Evolutionary conservation across 495 filamentous ascomycete species (phyloP), one percentile per base, ranked within the genome.

Genomic region (Aspergillus biplanus): DNA sequence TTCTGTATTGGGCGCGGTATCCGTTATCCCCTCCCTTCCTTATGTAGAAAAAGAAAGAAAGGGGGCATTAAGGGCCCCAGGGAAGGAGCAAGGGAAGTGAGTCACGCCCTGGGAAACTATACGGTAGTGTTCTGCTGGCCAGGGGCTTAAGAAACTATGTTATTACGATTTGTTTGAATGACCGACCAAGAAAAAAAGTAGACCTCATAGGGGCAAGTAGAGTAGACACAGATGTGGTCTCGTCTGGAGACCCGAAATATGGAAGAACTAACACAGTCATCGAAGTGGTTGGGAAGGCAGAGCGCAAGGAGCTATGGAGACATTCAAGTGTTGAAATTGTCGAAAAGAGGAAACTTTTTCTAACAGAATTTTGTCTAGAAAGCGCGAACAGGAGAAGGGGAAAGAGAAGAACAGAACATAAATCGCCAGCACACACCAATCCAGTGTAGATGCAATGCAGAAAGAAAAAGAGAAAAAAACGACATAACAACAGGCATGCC

Each of bases 341-440:
- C 8, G 52, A 48, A 57, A 58, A 61, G 12, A 52, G 53, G 47
- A 50, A 65, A 68, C 52, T 59, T 69, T 69, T 69, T 67, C 67
- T 67, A 67, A 59, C 67, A 55, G 63, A 63, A 65, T 67, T 67
- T 69, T 67, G 67, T 69, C 67, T 69, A 68, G 57, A 47, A n/a
- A 31, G 18, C 35, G 52, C n/a, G 18, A 33, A n/a, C 15, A 57
- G 18, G 47, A 31, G 21, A 18, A 31, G 16, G 47, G 15, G 27
- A 39, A 61, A 58, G 58, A 65, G 33, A 54, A 52, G 16, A 54
- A 54, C 55, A 39, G 7, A 54, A 44, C 34, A 52, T 42, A 64
- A 71, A 53, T 62, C 62, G 62, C 56, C 66, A 68, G 62, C 65
- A 67, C 55, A 67, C 65, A 64, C 60, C 56, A 58, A 63, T 56